Percentiles rank a stretch among this genome's conserved stretches.
These are phyloP conservation scores for Globisporangium radiosum DNA, from an alignment of 352 stramenopile species.

Conservation along the genomic window DNA sequence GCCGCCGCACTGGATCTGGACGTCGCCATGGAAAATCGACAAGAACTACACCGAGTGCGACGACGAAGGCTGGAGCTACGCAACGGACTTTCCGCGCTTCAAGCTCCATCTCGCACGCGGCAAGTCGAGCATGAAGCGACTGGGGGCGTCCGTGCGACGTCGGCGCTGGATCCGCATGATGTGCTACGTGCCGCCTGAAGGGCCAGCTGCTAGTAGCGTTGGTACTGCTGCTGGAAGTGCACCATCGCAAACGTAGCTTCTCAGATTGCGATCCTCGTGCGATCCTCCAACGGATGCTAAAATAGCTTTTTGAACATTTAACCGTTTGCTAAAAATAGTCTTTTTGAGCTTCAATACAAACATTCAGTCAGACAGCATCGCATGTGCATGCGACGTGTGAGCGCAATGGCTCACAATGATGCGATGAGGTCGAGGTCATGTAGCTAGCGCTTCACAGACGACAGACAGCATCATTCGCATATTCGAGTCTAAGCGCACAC, in stretches of 20 bases:
- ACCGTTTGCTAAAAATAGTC: too few species aligned
- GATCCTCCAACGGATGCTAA: too few species aligned
- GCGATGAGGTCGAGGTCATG: too few species aligned
- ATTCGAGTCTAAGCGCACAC: background rate
- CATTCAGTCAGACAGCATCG: too few species aligned
- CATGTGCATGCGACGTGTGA: too few species aligned
- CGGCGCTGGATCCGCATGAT: constrained; percentile 86
- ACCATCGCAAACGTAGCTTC: too few species aligned
- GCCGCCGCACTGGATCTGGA: constrained; percentile 80
- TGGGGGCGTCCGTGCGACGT: constrained; percentile 64
- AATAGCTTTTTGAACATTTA: too few species aligned
- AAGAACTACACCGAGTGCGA: constrained; percentile 87
- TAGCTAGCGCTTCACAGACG: too few species aligned
- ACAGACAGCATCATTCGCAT: background rate
- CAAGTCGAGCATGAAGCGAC: constrained; percentile 72
- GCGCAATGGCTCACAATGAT: too few species aligned
- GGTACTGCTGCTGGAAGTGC: too few species aligned
- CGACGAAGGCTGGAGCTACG: constrained; percentile 86
- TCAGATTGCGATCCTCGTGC: too few species aligned
- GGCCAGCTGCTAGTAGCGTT: background rate
- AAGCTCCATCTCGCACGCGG: constrained; percentile 74
- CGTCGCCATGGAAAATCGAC: constrained; percentile 80
- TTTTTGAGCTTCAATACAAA: too few species aligned
- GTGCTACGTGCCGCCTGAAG: constrained; percentile 57
- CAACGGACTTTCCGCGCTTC: constrained; percentile 80